Conservation (phyloP, 805 yeast genomes). For the Ogataea minuta region DNA sequence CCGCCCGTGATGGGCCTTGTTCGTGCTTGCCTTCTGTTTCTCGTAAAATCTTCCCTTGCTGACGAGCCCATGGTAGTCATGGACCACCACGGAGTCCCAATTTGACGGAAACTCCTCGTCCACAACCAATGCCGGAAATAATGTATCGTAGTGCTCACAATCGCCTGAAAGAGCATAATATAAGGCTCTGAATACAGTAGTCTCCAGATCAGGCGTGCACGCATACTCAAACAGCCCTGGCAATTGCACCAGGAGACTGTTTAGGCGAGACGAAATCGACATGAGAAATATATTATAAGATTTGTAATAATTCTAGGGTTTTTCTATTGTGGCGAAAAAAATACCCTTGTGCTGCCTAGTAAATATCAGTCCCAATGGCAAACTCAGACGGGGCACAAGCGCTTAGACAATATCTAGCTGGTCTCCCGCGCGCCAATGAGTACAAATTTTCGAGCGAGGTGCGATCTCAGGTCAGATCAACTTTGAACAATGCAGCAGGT, state of each 20-base stretch:
- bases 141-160: conserved; percentile 12
- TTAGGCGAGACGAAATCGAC: conserved; percentile 8
- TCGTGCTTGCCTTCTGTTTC: conserved; percentile 17
- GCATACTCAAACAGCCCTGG: conserved; percentile 19
- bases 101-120: conserved; percentile 22
- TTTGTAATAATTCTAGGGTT: neutral
- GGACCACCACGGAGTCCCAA: conserved; percentile 25
- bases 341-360: neutral
- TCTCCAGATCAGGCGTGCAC: conserved; percentile 19
- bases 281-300: conserved; percentile 1
- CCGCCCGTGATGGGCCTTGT: conserved; percentile 50
- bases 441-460: conserved; percentile 33
- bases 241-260: conserved; percentile 11
- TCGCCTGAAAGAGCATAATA: conserved; percentile 18
- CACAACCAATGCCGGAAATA: conserved; percentile 20
- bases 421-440: conserved; percentile 36
- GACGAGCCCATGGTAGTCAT: conserved; percentile 10
- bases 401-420: conserved; percentile 37
- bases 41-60: conserved; percentile 24
- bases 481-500: conserved; percentile 29
- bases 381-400: conserved; percentile 7
- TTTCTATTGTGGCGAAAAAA: conserved; percentile 11
- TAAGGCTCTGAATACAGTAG: conserved; percentile 18
- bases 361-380: conserved; percentile 2
- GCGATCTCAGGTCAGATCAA: conserved; percentile 37